Evolutionary conservation across 257 asterid genomes (phyloP), one percentile per base, ranked within the genome.

Genomic region (Nicotiana undulata): DNA sequence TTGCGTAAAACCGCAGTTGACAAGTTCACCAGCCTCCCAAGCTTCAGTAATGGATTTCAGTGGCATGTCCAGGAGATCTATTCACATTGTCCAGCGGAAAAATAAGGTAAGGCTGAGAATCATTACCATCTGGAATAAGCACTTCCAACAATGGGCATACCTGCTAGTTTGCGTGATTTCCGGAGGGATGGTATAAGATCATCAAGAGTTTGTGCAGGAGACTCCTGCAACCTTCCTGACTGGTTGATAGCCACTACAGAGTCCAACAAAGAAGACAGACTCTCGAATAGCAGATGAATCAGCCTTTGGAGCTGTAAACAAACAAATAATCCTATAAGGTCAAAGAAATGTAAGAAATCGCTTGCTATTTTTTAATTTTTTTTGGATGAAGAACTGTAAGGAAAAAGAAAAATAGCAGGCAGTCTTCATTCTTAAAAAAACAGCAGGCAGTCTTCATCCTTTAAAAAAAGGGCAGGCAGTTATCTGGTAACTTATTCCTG

Each of bases 41-140:
- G 92, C 88, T 53, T 85, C 88, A 49, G 97, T 91, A 72, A 96
- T 89, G 40, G 92, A 89, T 90, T 90, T 94, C 92, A 94, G 85
- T 76, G 99, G 94, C 96, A 92, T 90, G 86, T 94, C 98, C 94
- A 96, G 77, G 84, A 96, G 97, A 83, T 94, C 98, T 94, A 86
- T 74, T 56, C 53, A 46, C 61, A 86, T 60, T 72, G 32, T 28
- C 37, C 52, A 46, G 76, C 34, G 74, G 26, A 61, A 20, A 75
- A 63, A 74, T 55, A 24, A 46, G 32, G 74, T 64, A 59, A 34
- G 18, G 10, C 72, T 31, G 55, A 46, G 34, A 59, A 63, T 72
- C 26, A 64, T 17, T 15, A 46, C 65, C 29, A 8, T 44, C 34
- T 55, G 18, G 53, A 46, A 53, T 56, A 49, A 5, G 32, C 26